Evolutionary conservation across 164 flowering plant species (phyloP), one percentile per base, ranked within the genome.

Genomic region (Taxillus chinensis): DNA sequence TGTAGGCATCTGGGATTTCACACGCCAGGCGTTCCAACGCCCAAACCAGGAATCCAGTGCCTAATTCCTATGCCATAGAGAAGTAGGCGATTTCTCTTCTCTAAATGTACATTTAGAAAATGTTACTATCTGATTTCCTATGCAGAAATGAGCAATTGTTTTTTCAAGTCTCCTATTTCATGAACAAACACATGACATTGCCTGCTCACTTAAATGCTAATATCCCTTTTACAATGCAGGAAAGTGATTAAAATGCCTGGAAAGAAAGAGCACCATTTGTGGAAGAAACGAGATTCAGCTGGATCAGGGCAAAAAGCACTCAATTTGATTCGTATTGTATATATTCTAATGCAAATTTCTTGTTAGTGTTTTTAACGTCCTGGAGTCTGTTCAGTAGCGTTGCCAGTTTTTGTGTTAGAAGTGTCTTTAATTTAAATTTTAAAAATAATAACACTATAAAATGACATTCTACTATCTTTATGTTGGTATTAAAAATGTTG

Each of bases 271-370:
- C 93, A 87, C 67, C 97, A 90, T 66, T 70, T 88, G 56, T 93
- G 97, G 98, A 80, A 70, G 77, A 89, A 78, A 75, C 83, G 84
- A 74, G 96, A 88, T 66, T 86, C 95, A 59, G 78, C 88, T 73
- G 82, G 81, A 41, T 83, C 96, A 61, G 97, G 97, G 54, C 87
- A 85, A 38, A 90, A 93, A 68, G 96, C 98, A 52, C 78, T 85
- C 54, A 75, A 80, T 74, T 95, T 90, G 65, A 79, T 86, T 58
- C 83, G 75, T 64, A 79, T 76, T 70, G 96, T 90, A 75, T 70
- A 86, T 74, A 61, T 65, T 7, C 17, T 13, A 56, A 1, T 11
- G 27, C 27, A 27, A 27, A 27, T 27, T 27, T 27, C 27, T 27
- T 27, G 27, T 27, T 27, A 27, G 27, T 27, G 27, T 27, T 27